Conservation (phyloP, 2,329 filamentous ascomycete species). For the Venturia aucupariae region DNA sequence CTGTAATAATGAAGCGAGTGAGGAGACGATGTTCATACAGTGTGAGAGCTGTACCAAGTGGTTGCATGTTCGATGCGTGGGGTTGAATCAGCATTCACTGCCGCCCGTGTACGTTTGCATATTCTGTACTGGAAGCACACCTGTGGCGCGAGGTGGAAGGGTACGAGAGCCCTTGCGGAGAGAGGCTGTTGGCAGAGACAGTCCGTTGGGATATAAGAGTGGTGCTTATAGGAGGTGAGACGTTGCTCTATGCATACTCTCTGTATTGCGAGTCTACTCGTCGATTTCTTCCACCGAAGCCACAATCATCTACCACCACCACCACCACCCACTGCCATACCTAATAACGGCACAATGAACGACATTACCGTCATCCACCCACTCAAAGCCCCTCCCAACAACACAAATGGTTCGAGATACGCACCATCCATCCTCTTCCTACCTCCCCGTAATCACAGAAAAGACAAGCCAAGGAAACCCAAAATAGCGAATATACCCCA, state of each 20-base stretch:
- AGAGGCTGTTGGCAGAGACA: background rate
- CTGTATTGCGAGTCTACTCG: too few relatives aligned
- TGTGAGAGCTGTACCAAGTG: constrained; percentile 56
- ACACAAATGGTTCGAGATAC: too few relatives aligned
- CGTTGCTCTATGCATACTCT: background rate
- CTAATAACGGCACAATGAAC: too few relatives aligned
- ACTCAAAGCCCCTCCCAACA: too few relatives aligned
- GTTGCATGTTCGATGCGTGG: constrained; percentile 51
- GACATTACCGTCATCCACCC: too few relatives aligned
- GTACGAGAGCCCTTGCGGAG: constrained; percentile 21
- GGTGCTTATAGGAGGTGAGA: background rate
- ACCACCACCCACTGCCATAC: too few relatives aligned
- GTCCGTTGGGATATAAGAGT: constrained; percentile 13
- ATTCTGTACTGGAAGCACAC: constrained; percentile 31
- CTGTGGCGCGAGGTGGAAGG: constrained; percentile 25
- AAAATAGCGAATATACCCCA: too few relatives aligned
- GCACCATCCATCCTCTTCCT: too few relatives aligned
- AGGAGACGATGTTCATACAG: constrained; percentile 50
- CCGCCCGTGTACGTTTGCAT: constrained; percentile 32
- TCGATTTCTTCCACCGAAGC: too few relatives aligned
- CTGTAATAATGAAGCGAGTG: constrained; percentile 45
- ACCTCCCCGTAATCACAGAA: too few relatives aligned
- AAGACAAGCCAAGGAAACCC: too few relatives aligned
- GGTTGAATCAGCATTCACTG: constrained; percentile 40
- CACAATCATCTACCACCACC: too few relatives aligned